Percentiles rank a stretch among this genome's conserved stretches.
These are phyloP conservation scores for Yamadazyma atlantica DNA, from an alignment of 1,139 yeast species.

Conservation along the genomic window DNA sequence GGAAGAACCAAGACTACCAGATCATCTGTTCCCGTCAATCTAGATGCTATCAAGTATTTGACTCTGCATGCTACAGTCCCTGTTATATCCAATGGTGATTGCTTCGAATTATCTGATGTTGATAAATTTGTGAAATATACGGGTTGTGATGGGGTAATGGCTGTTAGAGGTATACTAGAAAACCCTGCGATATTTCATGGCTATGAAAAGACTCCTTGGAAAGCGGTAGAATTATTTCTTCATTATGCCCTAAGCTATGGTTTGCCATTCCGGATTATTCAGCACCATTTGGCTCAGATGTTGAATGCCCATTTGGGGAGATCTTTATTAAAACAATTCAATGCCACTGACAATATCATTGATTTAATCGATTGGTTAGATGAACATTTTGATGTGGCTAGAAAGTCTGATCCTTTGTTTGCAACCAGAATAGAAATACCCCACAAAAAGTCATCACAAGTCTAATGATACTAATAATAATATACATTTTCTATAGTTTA, in stretches of 20 bases:
- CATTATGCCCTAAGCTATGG: slow-evolving; percentile 78
- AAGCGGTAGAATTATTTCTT: slow-evolving; percentile 81
- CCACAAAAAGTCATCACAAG: slow-evolving; percentile 23
- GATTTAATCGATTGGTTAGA: slow-evolving; percentile 87
- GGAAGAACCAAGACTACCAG: slow-evolving; percentile 87
- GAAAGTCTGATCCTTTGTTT: slow-evolving; percentile 69
- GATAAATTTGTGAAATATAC: slow-evolving; percentile 59
- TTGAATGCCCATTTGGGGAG: slow-evolving; percentile 60
- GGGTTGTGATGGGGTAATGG: slow-evolving; percentile 91
- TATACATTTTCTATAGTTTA: slow-evolving; percentile 2
- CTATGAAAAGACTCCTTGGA: slow-evolving; percentile 76
- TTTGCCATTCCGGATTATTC: slow-evolving; percentile 76
- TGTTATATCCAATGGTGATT: slow-evolving; percentile 95
- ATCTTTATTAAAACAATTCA: slow-evolving; percentile 59
- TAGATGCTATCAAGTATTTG: slow-evolving; percentile 74
- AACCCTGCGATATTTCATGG: slow-evolving; percentile 92
- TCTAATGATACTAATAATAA: not conserved
- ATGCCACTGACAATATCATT: slow-evolving; percentile 54
- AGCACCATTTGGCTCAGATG: slow-evolving; percentile 91
- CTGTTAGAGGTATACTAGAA: slow-evolving; percentile 82
- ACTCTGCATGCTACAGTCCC: slow-evolving; percentile 67
- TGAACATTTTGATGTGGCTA: slow-evolving; percentile 56
- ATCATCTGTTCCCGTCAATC: slow-evolving; percentile 77
- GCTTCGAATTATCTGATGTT: slow-evolving; percentile 68
- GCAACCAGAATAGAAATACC: slow-evolving; percentile 60